phyloP scores from a whole-genome alignment of 345 rosid genomes.

The Syzygium aqueum region DNA sequence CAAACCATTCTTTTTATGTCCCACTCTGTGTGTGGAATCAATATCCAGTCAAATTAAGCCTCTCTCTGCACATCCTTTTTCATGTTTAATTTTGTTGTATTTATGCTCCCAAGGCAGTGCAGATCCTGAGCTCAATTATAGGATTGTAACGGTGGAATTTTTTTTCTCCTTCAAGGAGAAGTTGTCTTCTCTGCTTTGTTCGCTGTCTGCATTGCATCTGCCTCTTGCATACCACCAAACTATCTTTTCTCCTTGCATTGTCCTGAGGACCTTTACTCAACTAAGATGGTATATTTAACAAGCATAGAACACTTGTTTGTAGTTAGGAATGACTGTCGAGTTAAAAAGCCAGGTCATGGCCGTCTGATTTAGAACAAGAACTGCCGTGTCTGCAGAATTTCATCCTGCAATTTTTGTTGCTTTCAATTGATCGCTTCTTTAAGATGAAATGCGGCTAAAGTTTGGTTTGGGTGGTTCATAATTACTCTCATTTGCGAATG shows the following conservation, averaged over 20 bases:
- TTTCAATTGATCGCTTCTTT: not conserved
- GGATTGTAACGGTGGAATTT: not conserved
- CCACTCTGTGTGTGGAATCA: not conserved
- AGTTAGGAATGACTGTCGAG: not conserved
- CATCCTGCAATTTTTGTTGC: not conserved
- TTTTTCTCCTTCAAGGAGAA: not conserved
- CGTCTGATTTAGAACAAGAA: not conserved
- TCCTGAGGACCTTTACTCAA: not conserved
- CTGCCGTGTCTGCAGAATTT: not conserved
- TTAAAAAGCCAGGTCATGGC: not conserved
- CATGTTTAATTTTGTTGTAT: not conserved
- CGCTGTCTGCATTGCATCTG: not conserved
- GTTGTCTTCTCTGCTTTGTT: not conserved
- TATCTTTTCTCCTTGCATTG: not conserved
- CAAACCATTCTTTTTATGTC: not conserved
- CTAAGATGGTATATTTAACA: not conserved
- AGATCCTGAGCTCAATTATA: not conserved
- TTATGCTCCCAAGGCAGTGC: not conserved
- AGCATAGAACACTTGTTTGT: not conserved
- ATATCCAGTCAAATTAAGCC: not conserved
- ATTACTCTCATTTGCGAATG: not conserved
- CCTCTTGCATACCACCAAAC: not conserved
- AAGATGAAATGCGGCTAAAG: not conserved
- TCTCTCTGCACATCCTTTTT: not conserved
- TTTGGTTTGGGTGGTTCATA: not conserved